phyloP scores from a whole-genome alignment of 2,329 filamentous ascomycete genomes.

The Sporothrix inflata region DNA sequence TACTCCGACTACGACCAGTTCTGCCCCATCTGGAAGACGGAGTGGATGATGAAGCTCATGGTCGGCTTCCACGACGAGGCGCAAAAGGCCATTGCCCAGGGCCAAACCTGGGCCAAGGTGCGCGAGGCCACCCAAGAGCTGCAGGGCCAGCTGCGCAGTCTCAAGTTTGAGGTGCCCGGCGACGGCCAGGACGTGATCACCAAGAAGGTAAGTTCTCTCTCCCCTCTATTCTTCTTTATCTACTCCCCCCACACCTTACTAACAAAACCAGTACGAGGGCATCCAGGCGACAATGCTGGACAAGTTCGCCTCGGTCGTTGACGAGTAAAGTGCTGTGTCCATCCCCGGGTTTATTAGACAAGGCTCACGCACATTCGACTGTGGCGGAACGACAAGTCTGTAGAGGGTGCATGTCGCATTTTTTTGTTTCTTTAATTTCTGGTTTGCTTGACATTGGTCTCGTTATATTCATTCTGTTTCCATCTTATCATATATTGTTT shows the following conservation, averaged over 20 bases:
- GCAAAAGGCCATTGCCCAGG: slow-evolving; percentile 91
- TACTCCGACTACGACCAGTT: slow-evolving; percentile 99
- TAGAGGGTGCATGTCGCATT: background rate
- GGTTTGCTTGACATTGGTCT: slow-evolving; percentile 10
- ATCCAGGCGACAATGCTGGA: slow-evolving; percentile 91
- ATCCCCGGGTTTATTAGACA: background rate
- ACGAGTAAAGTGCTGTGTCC: slow-evolving; percentile 64
- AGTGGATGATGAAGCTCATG: slow-evolving; percentile 99
- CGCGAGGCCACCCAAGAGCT: slow-evolving; percentile 87
- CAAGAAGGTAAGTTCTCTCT: slow-evolving; percentile 73
- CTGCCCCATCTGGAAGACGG: slow-evolving; percentile 99
- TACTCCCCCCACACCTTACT: background rate
- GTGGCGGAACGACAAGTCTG: background rate
- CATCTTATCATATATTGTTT: background rate
- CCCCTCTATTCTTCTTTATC: background rate
- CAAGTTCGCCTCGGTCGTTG: slow-evolving; percentile 94
- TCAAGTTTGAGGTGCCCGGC: slow-evolving; percentile 95
- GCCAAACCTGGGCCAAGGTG: slow-evolving; percentile 89
- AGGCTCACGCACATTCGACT: slow-evolving; percentile 1
- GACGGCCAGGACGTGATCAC: slow-evolving; percentile 79
- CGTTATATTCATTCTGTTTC: background rate
- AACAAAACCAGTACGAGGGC: slow-evolving; percentile 73
- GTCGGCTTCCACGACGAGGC: slow-evolving; percentile 97
- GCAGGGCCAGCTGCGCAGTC: slow-evolving; percentile 79
- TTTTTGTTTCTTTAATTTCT: background rate